Evolutionary conservation across 192 early-diverging fungal genomes (phyloP).

Genomic region (Dimargaris verticillata): DNA sequence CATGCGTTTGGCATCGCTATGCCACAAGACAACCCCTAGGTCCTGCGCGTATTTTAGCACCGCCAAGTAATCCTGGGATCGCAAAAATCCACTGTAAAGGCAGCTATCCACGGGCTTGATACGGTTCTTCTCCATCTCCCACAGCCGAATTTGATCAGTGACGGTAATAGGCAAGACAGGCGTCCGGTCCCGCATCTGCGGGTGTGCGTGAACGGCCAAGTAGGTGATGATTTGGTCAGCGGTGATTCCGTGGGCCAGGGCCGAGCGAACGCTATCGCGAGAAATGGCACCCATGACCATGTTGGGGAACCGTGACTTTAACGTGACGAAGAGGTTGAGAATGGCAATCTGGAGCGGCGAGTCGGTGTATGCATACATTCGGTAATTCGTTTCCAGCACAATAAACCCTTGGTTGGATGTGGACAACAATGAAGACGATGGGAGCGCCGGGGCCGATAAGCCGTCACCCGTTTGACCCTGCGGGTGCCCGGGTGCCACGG

Average conservation of each 20-base stretch:
- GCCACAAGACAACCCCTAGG: conserved; percentile 63
- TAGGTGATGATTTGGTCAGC: conserved; percentile 92
- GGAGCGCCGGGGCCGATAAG: background rate
- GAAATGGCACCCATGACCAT: conserved; percentile 81
- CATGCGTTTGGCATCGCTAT: conserved; percentile 43
- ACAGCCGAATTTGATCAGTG: conserved; percentile 85
- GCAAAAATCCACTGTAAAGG: conserved; percentile 63
- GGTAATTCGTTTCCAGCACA: conserved; percentile 89
- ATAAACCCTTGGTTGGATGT: conserved; percentile 58
- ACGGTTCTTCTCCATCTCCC: conserved; percentile 90
- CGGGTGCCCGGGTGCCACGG: conserved; percentile 13
- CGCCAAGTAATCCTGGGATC: conserved; percentile 52
- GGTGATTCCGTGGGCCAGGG: conserved; percentile 73
- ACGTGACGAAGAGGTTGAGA: conserved; percentile 69
- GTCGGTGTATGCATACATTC: conserved; percentile 88
- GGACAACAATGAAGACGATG: conserved; percentile 14
- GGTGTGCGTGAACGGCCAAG: conserved; percentile 75
- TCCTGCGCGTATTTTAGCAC: conserved; percentile 61
- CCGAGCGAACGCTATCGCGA: conserved; percentile 69
- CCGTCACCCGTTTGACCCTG: conserved; percentile 13
- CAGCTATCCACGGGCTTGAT: conserved; percentile 36
- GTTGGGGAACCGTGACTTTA: conserved; percentile 75
- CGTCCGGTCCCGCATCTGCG: conserved; percentile 68
- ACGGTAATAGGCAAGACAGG: conserved; percentile 82
- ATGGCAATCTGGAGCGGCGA: conserved; percentile 90